Base-by-base conservation (phyloP, 106 monocot genomes). In the Triglochin maritima region DNA sequence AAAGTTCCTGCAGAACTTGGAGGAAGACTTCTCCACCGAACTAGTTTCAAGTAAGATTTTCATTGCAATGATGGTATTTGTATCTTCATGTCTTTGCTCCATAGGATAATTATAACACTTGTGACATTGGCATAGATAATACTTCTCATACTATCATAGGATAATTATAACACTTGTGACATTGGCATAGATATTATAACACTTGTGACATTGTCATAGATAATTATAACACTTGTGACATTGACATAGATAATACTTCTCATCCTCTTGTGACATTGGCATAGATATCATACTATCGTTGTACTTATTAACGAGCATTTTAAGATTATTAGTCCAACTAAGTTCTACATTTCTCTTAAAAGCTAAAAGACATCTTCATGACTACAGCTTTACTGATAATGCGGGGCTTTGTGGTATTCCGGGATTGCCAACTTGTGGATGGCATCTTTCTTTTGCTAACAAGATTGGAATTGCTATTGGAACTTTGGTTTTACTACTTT, bases 331-430 rank as follows among this genome's bases (percentile, higher is more conserved):
- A 29, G 29, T 29, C 29, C 29, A 29, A 29, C 29, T 1, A 29
- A 29, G 29, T 29, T 29, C 29, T 29, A 29, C 29, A 29, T 29
- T 29, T 29, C 29, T 68, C 13, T 6, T 14, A 68, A 5, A 54
- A 68, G 12, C 44, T 69, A 47, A 72, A 17, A 6, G 2, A 48
- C 12, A 17, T 6, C 46, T 9, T 54, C 59, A 53, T 6, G 77
- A 69, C 15, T 77, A 62, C 84, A 98, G 96, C 56, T 98, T 98
- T 72, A 86, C 91, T 15, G 88, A 79, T 6, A 98, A 98, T 79
- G 82, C 56, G 17, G 96, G 91, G 46, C 79, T 98, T 12, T 98
- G 96, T 11, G 96, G 88, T 58, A 88, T 98, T 64, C 96, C 96
- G 44, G 96, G 96, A 16, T 64, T 98, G 41, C 82, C 76, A 44